Conservation (phyloP, 2,329 filamentous ascomycete species). For the Penicillium sp. region DNA sequence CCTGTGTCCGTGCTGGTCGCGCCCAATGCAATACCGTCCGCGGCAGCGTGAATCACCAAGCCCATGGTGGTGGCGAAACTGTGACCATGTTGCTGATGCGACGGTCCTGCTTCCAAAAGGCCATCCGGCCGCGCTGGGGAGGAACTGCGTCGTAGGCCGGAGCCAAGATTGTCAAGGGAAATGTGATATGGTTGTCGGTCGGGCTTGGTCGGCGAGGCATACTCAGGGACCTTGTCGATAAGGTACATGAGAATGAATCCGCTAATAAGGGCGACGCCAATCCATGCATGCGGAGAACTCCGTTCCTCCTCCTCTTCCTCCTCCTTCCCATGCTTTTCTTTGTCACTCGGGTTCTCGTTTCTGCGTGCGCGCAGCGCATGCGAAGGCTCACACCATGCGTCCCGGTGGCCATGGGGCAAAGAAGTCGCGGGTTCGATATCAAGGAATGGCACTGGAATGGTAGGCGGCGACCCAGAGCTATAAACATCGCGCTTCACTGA, state of each 20-base stretch:
- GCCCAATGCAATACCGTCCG: constrained; percentile 92
- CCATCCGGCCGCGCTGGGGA: constrained; percentile 37
- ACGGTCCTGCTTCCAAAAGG: constrained; percentile 28
- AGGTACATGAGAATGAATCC: constrained; percentile 97
- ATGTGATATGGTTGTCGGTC: constrained; percentile 73
- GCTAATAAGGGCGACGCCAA: constrained; percentile 77
- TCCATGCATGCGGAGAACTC: constrained; percentile 62
- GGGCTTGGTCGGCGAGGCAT: constrained; percentile 60
- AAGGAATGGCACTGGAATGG: constrained; percentile 11
- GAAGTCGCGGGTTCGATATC: constrained; percentile 12
- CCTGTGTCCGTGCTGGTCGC: constrained; percentile 76
- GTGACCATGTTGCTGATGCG: constrained; percentile 39
- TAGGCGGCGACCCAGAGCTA: neutral
- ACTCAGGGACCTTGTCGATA: constrained; percentile 76
- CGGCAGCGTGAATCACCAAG: constrained; percentile 90
- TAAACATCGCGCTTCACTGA: constrained; percentile 2
- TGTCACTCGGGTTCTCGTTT: constrained; percentile 29
- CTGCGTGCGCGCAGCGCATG: constrained; percentile 21
- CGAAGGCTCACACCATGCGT: constrained; percentile 10
- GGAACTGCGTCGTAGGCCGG: constrained; percentile 44
- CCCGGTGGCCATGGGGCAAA: constrained; percentile 4
- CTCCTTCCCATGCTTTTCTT: constrained; percentile 32
- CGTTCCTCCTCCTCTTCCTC: constrained; percentile 30
- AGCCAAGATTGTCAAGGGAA: constrained; percentile 73
- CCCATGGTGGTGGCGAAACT: constrained; percentile 80